phyloP scores from a whole-genome alignment of 257 asterid genomes.

The Buddleja alternifolia region DNA sequence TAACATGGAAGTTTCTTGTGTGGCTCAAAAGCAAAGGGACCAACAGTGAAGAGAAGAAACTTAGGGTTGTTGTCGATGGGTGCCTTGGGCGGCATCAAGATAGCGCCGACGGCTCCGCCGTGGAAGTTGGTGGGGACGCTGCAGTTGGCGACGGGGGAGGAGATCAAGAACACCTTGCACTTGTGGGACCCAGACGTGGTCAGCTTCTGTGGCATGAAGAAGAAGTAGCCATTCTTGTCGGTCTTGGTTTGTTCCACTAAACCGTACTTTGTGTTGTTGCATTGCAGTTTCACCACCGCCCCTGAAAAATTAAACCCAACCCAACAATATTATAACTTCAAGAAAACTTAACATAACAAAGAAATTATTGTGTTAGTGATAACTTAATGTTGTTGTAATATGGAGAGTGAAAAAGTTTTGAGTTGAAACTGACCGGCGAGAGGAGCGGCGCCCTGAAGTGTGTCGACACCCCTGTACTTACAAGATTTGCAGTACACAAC shows the following conservation, averaged over 20 bases:
- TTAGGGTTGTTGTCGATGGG: constrained; percentile 12
- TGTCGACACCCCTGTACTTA: constrained; percentile 54
- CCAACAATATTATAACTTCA: too few species aligned
- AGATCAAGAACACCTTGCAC: constrained; percentile 57
- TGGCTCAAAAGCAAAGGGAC: constrained; percentile 76
- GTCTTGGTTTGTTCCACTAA: constrained; percentile 34
- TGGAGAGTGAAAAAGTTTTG: not conserved
- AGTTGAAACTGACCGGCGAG: constrained; percentile 39
- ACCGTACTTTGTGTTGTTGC: constrained; percentile 49
- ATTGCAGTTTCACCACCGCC: constrained; percentile 61
- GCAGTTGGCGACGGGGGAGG: constrained; percentile 52
- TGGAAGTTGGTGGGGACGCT: constrained; percentile 55
- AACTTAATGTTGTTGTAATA: too few species aligned
- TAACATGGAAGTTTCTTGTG: constrained; percentile 51
- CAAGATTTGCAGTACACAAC: constrained; percentile 74
- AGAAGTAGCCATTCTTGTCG: constrained; percentile 64
- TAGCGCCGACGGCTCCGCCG: constrained; percentile 59
- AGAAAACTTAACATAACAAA: too few species aligned
- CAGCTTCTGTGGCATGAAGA: constrained; percentile 45
- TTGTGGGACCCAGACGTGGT: constrained; percentile 48
- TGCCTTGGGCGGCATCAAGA: constrained; percentile 25
- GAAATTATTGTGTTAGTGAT: too few species aligned
- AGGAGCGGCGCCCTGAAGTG: constrained; percentile 50
- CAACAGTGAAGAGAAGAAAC: constrained; percentile 55
- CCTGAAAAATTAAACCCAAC: constrained; percentile 33